phyloP scores from a whole-genome alignment of 2,329 filamentous ascomycete genomes.

The Volutella citrinella region DNA sequence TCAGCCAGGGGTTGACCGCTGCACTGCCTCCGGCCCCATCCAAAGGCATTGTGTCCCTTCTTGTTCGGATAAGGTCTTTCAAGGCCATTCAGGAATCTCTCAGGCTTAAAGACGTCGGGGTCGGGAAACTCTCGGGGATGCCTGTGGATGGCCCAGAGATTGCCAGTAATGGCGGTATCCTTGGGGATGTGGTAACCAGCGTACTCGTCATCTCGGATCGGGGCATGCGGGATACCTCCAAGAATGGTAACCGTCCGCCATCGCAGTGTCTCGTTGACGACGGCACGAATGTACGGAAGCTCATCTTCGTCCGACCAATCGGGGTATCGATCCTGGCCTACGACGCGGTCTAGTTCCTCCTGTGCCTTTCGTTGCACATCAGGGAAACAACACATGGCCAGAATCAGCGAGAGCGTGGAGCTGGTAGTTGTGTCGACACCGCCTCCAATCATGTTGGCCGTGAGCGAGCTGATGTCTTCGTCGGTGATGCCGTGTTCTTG shows the following conservation, averaged over 20 bases:
- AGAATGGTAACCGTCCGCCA: conserved; percentile 9
- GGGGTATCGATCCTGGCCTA: conserved; percentile 17
- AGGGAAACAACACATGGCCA: conserved; percentile 10
- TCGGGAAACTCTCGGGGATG: background rate
- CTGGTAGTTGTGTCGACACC: conserved; percentile 8
- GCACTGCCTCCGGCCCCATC: conserved; percentile 1
- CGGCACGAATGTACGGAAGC: conserved; percentile 21
- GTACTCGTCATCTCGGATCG: conserved; percentile 1
- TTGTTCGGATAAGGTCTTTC: background rate
- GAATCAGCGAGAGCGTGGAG: background rate
- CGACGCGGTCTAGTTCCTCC: conserved; percentile 10
- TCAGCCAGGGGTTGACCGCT: conserved; percentile 2
- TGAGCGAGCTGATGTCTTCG: background rate
- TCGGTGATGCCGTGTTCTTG: background rate
- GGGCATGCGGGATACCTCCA: conserved; percentile 3
- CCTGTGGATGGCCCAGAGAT: conserved; percentile 2
- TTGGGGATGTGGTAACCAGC: background rate
- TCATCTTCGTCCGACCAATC: conserved; percentile 14
- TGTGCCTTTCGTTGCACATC: conserved; percentile 10
- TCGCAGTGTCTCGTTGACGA: conserved; percentile 22
- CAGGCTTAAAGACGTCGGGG: background rate
- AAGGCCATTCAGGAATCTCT: background rate
- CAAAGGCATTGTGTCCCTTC: conserved; percentile 1
- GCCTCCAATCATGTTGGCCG: conserved; percentile 2
- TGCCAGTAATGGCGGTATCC: background rate